These are phyloP conservation scores for Melastoma candidum DNA, from an alignment of 441 rosid genomes.

Conservation along the genomic window DNA sequence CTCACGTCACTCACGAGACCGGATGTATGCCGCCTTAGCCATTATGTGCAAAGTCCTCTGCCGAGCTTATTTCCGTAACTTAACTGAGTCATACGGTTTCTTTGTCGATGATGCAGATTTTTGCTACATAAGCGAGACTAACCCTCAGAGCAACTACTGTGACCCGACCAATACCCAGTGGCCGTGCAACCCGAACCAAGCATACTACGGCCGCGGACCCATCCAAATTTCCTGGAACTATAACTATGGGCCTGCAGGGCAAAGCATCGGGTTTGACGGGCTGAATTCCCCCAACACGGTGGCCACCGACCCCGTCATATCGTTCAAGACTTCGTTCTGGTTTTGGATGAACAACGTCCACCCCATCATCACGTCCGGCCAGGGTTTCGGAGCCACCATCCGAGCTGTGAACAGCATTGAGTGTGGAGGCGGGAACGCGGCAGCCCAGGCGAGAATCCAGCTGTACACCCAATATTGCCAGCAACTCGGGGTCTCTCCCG, in stretches of 20 bases:
- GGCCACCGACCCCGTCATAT: conserved; percentile 33
- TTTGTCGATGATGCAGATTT: conserved; percentile 7
- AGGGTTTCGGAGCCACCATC: conserved; percentile 64
- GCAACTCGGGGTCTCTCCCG: conserved; percentile 48
- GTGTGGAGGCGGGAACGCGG: conserved; percentile 38
- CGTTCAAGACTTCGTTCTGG: conserved; percentile 57
- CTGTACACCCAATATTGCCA: conserved; percentile 44
- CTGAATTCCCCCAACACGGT: conserved; percentile 46
- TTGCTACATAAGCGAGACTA: conserved; percentile 47
- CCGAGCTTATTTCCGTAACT: not conserved
- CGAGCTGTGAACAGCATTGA: conserved; percentile 51
- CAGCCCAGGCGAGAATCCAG: conserved; percentile 25
- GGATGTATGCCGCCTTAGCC: conserved; percentile 24
- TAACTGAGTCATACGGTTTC: not conserved
- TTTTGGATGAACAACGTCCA: conserved; percentile 18
- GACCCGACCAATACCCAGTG: conserved; percentile 14
- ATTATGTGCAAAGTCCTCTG: not conserved
- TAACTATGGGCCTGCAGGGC: conserved; percentile 54
- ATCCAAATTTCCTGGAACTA: conserved; percentile 56
- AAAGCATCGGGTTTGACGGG: not conserved
- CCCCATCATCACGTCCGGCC: conserved; percentile 20
- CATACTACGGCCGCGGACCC: conserved; percentile 53
- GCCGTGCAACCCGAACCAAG: conserved; percentile 46
- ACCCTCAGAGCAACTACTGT: conserved; percentile 25
- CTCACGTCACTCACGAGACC: conserved; percentile 64